These are phyloP conservation scores for Thalassiosira hispida DNA, from an alignment of 352 stramenopile species.

Conservation along the genomic window DNA sequence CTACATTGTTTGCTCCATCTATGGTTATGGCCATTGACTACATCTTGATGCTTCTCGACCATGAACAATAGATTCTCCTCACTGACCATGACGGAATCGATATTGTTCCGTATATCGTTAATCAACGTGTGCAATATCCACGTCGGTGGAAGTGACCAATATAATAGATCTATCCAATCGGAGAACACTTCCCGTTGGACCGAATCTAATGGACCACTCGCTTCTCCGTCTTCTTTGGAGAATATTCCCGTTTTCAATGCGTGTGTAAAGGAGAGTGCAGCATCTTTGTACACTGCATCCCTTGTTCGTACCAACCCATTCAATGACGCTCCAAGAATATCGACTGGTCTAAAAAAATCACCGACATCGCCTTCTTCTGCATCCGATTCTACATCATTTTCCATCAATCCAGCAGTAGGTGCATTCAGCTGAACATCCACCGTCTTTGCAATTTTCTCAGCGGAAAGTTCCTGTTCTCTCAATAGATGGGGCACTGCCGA, in stretches of 20 bases:
- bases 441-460: slow-evolving; percentile 41
- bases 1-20: slow-evolving; percentile 52
- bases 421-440: slow-evolving; percentile 38
- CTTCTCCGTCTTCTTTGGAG: neutral
- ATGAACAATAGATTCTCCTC: slow-evolving; percentile 47
- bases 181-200: slow-evolving; percentile 42
- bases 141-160: slow-evolving; percentile 59
- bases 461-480: slow-evolving; percentile 22
- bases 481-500: slow-evolving; percentile 29
- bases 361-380: slow-evolving; percentile 19
- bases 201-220: slow-evolving; percentile 5
- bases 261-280: slow-evolving; percentile 55
- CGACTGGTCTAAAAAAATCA: slow-evolving; percentile 20
- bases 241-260: slow-evolving; percentile 55
- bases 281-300: slow-evolving; percentile 55
- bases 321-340: slow-evolving; percentile 53
- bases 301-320: slow-evolving; percentile 52
- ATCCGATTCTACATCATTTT: slow-evolving; percentile 16
- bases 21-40: slow-evolving; percentile 32
- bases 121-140: slow-evolving; percentile 66
- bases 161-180: slow-evolving; percentile 62
- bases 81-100: slow-evolving; percentile 44
- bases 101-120: slow-evolving; percentile 53
- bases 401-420: neutral
- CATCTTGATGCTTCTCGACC: slow-evolving; percentile 49